These are phyloP conservation scores for Lactifluus rugatus DNA, from an alignment of 768 basidiomycete species.

Conservation along the genomic window DNA sequence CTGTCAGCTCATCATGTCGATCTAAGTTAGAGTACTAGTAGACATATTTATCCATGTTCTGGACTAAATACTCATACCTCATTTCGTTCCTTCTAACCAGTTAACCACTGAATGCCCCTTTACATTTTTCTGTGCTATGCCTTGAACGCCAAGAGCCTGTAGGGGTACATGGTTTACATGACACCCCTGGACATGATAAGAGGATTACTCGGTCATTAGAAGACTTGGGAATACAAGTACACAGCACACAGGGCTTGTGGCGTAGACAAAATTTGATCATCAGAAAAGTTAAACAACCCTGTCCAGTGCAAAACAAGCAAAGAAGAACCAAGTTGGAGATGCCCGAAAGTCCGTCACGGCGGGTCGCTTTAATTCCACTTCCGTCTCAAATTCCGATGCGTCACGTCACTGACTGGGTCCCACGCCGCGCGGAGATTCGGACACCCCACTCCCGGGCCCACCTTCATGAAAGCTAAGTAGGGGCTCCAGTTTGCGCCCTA, in stretches of 20 bases:
- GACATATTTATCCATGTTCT: not conserved
- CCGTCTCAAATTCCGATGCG: conserved; percentile 24
- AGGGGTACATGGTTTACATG: not conserved
- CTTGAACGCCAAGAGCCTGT: not conserved
- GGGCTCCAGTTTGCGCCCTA: conserved; percentile 65
- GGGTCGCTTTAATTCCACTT: conserved; percentile 13
- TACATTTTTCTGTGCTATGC: not conserved
- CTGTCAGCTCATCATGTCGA: too few relatives aligned
- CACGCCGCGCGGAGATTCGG: conserved; percentile 4
- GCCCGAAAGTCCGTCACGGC: not conserved
- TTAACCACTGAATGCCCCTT: not conserved
- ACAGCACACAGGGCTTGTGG: too few relatives aligned
- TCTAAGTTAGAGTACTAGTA: too few relatives aligned
- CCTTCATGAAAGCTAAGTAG: conserved; percentile 44
- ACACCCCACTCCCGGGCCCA: conserved; percentile 8
- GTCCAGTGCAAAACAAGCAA: conserved; percentile 5
- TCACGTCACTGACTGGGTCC: conserved; percentile 11
- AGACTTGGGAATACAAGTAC: too few relatives aligned
- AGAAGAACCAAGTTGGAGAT: not conserved
- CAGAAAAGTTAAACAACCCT: not conserved
- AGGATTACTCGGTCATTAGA: too few relatives aligned
- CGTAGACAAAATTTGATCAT: too few relatives aligned
- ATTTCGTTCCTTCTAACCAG: not conserved
- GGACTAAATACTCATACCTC: not conserved
- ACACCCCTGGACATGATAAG: not conserved